phyloP scores from a whole-genome alignment of 2,329 filamentous ascomycete species.

The Macrophomina tecta region DNA sequence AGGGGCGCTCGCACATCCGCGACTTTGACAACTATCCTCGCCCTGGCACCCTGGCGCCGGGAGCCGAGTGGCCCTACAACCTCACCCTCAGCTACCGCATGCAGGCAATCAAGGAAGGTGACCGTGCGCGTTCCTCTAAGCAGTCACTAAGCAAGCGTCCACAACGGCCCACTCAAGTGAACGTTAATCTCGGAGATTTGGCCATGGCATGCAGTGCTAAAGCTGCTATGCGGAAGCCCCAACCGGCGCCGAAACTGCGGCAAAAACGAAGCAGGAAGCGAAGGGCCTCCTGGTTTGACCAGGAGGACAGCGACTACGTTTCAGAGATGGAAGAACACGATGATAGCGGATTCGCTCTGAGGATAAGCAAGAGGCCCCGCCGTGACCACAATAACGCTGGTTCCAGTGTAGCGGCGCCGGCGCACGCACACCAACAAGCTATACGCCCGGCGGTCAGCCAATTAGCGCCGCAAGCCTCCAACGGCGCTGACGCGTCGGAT shows the following conservation, averaged over 20 bases:
- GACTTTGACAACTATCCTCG: constrained; percentile 41
- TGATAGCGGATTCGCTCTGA: background rate
- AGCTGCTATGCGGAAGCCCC: constrained; percentile 5
- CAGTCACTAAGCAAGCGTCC: constrained; percentile 36
- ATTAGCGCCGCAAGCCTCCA: background rate
- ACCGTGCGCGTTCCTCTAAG: constrained; percentile 40
- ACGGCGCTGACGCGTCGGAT: background rate
- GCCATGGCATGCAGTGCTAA: constrained; percentile 31
- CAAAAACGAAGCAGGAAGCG: background rate
- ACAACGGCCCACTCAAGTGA: constrained; percentile 34
- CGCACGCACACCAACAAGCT: background rate
- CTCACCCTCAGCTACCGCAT: constrained; percentile 39
- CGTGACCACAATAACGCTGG: background rate
- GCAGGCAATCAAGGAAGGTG: constrained; percentile 34
- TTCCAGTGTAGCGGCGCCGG: background rate
- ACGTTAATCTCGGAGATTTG: constrained; percentile 40
- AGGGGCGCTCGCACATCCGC: constrained; percentile 21
- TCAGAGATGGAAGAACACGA: background rate
- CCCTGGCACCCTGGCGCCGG: constrained; percentile 31
- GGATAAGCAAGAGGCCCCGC: constrained; percentile 10
- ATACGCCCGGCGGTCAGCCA: background rate
- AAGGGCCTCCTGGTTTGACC: background rate
- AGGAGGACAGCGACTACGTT: constrained; percentile 4
- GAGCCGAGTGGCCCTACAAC: constrained; percentile 33
- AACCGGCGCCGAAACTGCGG: background rate